These are phyloP conservation scores for Coemansia sp. DNA, from an alignment of 192 early-diverging fungal genomes.

Conservation along the genomic window DNA sequence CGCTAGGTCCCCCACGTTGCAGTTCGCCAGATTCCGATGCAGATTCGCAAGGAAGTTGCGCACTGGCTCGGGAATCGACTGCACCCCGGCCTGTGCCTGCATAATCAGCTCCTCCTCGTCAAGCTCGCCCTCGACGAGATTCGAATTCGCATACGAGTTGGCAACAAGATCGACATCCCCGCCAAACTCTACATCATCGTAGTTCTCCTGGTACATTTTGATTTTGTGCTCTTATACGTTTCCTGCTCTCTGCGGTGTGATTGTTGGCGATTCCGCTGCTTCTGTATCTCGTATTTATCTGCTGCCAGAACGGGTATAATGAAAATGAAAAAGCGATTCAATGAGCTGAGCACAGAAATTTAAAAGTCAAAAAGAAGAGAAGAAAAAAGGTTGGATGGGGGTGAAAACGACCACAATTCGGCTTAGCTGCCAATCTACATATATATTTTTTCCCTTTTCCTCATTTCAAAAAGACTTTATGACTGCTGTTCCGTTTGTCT, in stretches of 20 bases:
- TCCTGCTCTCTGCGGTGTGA: background rate
- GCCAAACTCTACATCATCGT: conserved; percentile 52
- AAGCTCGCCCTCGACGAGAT: conserved; percentile 33
- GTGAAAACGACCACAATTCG: too few species aligned
- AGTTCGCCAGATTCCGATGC: conserved; percentile 75
- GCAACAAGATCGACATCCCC: conserved; percentile 53
- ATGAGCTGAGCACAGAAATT: background rate
- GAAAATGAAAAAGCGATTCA: background rate
- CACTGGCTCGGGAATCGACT: conserved; percentile 79
- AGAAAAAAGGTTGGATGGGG: too few species aligned
- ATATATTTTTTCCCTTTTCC: too few species aligned
- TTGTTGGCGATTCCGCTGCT: background rate
- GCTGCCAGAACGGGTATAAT: background rate
- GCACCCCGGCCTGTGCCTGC: conserved; percentile 50
- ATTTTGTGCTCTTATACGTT: background rate
- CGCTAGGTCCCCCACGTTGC: conserved; percentile 83
- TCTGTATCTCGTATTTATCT: background rate
- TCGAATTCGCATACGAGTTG: conserved; percentile 42
- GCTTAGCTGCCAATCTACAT: too few species aligned
- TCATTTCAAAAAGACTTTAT: too few species aligned
- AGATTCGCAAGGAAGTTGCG: conserved; percentile 83
- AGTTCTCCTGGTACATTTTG: conserved; percentile 50
- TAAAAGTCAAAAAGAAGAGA: background rate
- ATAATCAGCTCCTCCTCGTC: conserved; percentile 40
- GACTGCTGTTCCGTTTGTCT: too few species aligned